These are phyloP conservation scores for Penicillium malachiteum DNA, from an alignment of 495 filamentous ascomycete species.

Conservation along the genomic window DNA sequence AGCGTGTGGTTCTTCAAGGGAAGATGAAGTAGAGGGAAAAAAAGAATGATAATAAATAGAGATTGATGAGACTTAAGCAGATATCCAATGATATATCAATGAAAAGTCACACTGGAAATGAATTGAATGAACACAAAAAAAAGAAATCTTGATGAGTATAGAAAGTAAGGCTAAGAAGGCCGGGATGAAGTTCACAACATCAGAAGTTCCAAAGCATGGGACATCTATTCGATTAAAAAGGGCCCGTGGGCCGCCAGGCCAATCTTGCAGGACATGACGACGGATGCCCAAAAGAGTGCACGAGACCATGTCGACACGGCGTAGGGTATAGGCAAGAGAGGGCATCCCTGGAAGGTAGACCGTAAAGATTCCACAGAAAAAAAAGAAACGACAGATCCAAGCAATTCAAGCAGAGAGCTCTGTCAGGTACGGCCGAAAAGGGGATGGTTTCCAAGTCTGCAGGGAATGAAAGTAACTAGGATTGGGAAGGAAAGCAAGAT, in stretches of 20 bases:
- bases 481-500: constrained; percentile 3
- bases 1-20: not conserved
- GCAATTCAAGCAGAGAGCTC: constrained; percentile 24
- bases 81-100: not conserved
- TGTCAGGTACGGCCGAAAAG: constrained; percentile 27
- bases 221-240: constrained; percentile 29
- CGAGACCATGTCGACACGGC: constrained; percentile 33
- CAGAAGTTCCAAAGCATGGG: constrained; percentile 14
- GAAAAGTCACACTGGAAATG: not conserved
- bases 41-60: not conserved
- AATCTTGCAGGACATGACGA: constrained; percentile 24
- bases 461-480: constrained; percentile 17
- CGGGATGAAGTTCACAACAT: constrained; percentile 3
- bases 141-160: not conserved
- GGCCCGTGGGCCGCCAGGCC: constrained; percentile 14
- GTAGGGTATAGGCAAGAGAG: constrained; percentile 25
- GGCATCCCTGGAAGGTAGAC: constrained; percentile 30
- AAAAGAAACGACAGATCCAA: constrained; percentile 24
- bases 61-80: not conserved
- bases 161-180: not conserved
- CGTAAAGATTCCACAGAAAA: constrained; percentile 32
- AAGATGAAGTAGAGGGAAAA: not conserved
- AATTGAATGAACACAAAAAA: not conserved
- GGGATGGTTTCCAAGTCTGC: constrained; percentile 21
- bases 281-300: constrained; percentile 29